A percentile compares a stretch with the other conserved stretches of the same genome.
phyloP scores from a whole-genome alignment of 495 filamentous ascomycete species.

The Letharia columbiana region DNA sequence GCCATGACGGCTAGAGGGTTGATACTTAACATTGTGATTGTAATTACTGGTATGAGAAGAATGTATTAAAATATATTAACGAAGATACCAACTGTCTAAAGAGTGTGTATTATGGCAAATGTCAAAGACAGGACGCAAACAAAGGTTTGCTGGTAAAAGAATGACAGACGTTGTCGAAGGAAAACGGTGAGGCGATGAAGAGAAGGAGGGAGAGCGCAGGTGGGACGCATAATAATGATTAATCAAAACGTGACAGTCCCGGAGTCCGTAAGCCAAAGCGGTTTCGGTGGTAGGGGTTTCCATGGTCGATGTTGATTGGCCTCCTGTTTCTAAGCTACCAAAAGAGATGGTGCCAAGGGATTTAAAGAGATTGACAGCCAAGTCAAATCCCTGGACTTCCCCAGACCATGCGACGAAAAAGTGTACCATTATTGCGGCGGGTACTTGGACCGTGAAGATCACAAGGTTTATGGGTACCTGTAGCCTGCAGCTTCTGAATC shows the following conservation, averaged over 20 bases:
- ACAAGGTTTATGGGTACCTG: no score
- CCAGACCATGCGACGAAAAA: neutral
- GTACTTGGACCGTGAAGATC: neutral
- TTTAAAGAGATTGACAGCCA: neutral
- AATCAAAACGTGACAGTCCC: neutral
- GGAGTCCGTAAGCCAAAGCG: neutral
- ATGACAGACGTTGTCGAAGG: slow-evolving; percentile 14
- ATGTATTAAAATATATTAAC: slow-evolving; percentile 22
- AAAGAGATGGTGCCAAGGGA: neutral
- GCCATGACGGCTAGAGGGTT: slow-evolving; percentile 26
- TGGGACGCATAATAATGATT: neutral
- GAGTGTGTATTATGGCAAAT: slow-evolving; percentile 14
- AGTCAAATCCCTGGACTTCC: neutral
- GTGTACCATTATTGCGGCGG: neutral
- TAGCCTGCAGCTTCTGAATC: no score
- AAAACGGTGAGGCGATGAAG: slow-evolving; percentile 6
- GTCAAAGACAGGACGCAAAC: slow-evolving; percentile 46
- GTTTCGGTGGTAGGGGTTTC: neutral
- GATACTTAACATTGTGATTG: slow-evolving; percentile 29
- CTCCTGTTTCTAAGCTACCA: neutral
- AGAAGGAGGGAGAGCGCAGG: neutral
- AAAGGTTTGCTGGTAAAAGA: slow-evolving; percentile 33
- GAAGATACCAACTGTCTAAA: slow-evolving; percentile 21
- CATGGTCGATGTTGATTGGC: neutral
- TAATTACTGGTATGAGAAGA: slow-evolving; percentile 18